Percentiles rank a stretch among this genome's conserved stretches.
Conservation (phyloP, 306 rosid genomes). For the peach (Prunus persica) region DNA sequence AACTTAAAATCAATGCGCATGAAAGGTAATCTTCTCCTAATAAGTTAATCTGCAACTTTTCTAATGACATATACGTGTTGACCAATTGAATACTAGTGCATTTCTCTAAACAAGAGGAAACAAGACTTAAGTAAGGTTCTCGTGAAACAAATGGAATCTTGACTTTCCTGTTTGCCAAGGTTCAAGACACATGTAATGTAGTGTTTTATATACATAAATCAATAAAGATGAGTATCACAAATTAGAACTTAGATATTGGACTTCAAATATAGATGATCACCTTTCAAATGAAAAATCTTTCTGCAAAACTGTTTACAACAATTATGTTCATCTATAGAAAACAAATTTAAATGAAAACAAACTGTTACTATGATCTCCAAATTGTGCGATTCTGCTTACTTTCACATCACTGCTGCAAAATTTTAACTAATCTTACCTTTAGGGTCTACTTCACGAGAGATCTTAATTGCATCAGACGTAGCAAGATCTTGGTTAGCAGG, state of each 20-base stretch:
- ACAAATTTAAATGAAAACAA: background rate
- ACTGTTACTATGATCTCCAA: background rate
- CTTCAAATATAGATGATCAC: background rate
- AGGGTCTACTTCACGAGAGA: slow-evolving; percentile 49
- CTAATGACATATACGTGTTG: background rate
- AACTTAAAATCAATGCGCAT: background rate
- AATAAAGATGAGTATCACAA: background rate
- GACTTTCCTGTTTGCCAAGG: background rate
- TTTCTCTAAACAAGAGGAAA: background rate
- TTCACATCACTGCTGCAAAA: background rate
- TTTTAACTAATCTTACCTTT: slow-evolving; percentile 27
- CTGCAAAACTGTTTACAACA: background rate
- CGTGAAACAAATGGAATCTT: background rate
- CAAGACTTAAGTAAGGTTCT: background rate
- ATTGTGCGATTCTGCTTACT: background rate
- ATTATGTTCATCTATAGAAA: background rate
- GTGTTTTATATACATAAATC: background rate
- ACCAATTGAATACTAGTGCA: background rate
- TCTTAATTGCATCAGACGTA: slow-evolving; percentile 45
- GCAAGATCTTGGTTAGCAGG: slow-evolving; percentile 48
- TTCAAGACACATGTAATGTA: background rate
- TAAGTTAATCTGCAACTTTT: background rate
- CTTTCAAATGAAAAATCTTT: background rate
- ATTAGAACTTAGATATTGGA: background rate
- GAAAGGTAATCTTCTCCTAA: background rate